These are phyloP conservation scores for Panicum miliaceum DNA, from an alignment of 176 grass and related monocot genomes.

Conservation along the genomic window DNA sequence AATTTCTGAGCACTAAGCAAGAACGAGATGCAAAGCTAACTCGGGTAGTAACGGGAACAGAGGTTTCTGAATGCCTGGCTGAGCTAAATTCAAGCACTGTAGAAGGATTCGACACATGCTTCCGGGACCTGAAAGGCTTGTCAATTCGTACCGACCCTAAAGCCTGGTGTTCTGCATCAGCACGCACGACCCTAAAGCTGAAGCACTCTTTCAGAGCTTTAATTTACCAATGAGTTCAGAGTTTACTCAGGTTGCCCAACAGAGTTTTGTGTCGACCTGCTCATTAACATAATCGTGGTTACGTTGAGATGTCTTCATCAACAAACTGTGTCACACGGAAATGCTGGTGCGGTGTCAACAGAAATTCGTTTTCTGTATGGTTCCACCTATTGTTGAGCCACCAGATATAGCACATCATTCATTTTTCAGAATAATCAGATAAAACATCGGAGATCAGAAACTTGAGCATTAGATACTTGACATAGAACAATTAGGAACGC, in stretches of 20 bases:
- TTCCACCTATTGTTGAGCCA: neutral
- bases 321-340: neutral
- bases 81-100: neutral
- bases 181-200: neutral
- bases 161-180: neutral
- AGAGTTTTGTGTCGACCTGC: too few relatives aligned
- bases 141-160: too few relatives aligned
- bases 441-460: neutral
- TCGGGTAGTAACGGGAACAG: neutral
- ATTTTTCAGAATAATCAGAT: neutral
- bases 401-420: neutral
- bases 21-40: neutral
- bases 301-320: neutral
- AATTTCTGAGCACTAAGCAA: neutral
- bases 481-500: neutral
- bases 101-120: neutral
- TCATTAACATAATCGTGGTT: too few relatives aligned
- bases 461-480: neutral
- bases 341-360: neutral
- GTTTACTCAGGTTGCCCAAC: neutral
- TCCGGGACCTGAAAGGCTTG: too few relatives aligned
- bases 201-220: constrained; percentile 3
- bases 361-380: neutral
- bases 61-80: constrained; percentile 3
- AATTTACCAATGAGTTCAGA: constrained; percentile 17